Evolutionary conservation across 2,329 filamentous ascomycete species (phyloP).

Genomic region (Fusarium anthophilum): DNA sequence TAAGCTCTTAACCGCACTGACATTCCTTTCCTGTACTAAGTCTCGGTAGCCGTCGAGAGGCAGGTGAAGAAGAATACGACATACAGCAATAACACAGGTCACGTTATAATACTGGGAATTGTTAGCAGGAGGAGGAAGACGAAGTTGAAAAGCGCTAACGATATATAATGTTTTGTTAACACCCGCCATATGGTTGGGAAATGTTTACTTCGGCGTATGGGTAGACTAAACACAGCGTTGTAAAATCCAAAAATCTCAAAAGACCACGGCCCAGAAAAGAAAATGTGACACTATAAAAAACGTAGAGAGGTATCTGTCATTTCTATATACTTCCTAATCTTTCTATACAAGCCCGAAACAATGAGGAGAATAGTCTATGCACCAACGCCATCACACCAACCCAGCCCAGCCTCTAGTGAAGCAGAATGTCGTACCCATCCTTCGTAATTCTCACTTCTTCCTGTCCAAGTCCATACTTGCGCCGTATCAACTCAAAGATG

Average conservation of each 20-base stretch:
- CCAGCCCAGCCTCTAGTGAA: slow-evolving; percentile 47
- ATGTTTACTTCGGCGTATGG: neutral
- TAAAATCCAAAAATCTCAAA: neutral
- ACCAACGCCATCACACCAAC: slow-evolving; percentile 16
- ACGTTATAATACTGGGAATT: neutral
- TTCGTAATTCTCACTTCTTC: slow-evolving; percentile 72
- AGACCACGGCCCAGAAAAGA: neutral
- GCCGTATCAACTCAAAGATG: slow-evolving; percentile 79
- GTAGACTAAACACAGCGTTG: neutral
- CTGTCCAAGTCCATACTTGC: slow-evolving; percentile 73
- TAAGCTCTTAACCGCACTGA: neutral
- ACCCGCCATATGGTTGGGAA: neutral
- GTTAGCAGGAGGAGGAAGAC: neutral
- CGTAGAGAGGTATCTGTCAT: neutral
- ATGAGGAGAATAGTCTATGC: slow-evolving; percentile 32
- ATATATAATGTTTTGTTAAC: neutral
- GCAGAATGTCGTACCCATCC: slow-evolving; percentile 76
- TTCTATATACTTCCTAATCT: slow-evolving; percentile 1
- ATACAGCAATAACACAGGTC: neutral
- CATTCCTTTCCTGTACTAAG: neutral
- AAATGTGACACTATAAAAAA: neutral
- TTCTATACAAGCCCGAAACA: neutral
- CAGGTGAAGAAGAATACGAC: neutral
- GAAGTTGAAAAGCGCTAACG: neutral
- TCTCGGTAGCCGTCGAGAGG: neutral